Evolutionary conservation across 2,329 filamentous ascomycete genomes (phyloP).

Genomic region (Pyrenophora seminiperda): DNA sequence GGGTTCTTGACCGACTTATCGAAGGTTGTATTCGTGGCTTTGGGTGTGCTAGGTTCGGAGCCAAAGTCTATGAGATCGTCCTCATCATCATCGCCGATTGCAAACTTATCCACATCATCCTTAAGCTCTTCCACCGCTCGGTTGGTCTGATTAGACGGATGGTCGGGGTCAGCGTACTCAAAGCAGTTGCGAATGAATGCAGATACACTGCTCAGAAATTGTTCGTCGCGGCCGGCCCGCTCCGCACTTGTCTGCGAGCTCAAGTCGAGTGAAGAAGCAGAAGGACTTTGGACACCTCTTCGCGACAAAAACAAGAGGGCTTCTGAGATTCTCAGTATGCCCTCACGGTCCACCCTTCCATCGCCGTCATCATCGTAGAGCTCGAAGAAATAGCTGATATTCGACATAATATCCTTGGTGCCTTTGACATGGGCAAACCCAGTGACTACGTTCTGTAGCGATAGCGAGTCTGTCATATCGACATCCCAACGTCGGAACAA

Average conservation of each 20-base stretch:
- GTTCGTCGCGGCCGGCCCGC: constrained; percentile 72
- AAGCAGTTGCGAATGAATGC: constrained; percentile 96
- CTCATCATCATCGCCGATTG: constrained; percentile 72
- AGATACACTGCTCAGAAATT: constrained; percentile 89
- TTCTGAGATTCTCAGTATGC: constrained; percentile 92
- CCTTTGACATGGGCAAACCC: constrained; percentile 92
- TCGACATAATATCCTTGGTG: constrained; percentile 94
- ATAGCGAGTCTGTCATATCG: constrained; percentile 76
- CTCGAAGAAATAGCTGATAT: constrained; percentile 97
- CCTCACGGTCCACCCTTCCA: constrained; percentile 91
- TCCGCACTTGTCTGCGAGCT: constrained; percentile 44
- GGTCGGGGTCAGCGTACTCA: constrained; percentile 95
- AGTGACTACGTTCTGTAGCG: constrained; percentile 87
- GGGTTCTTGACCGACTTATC: constrained; percentile 35
- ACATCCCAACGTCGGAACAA: constrained; percentile 89
- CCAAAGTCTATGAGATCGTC: constrained; percentile 67
- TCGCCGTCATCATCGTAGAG: constrained; percentile 93
- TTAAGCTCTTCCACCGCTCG: constrained; percentile 35
- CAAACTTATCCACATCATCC: constrained; percentile 63
- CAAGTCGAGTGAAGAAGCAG: constrained; percentile 62
- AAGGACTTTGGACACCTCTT: constrained; percentile 79
- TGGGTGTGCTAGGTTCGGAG: constrained; percentile 45
- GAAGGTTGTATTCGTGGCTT: constrained; percentile 39
- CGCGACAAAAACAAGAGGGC: constrained; percentile 90
- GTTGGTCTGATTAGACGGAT: constrained; percentile 61